Evolutionary conservation across 306 rosid genomes (phyloP), one percentile per base, ranked within the genome.

Genomic region (Prunus persica): DNA sequence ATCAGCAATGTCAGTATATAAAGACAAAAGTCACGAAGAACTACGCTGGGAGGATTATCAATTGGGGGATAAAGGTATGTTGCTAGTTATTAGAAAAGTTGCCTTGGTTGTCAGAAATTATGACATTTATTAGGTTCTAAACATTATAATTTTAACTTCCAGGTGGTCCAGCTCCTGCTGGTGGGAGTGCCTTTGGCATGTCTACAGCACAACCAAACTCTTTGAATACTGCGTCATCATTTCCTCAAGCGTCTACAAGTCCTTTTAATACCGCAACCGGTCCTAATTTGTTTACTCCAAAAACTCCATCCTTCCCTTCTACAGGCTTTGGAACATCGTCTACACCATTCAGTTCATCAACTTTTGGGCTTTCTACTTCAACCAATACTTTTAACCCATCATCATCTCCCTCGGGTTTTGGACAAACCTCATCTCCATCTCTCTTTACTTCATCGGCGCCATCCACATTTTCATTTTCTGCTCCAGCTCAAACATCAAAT

Each of bases 11-110:
- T 81, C 97, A 66, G 62, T 74, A 64, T 96, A 88, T 89, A 96
- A 86, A 80, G 97, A 95, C 49, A 95, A 92, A 86, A 89, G 97
- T 82, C 99, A 95, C 0, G 99, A 95, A 76, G 99, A 96, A 86
- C 88, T 92, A 67, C 87, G 98, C 87, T 96, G 98, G 98, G 98
- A 96, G 80, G 99, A 96, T 84, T 88, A 96, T 87, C 98, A 96
- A 79, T 27, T 75, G 83, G 97, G 97, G 74, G 99, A 92, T 72
- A 96, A 96, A 89, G 96, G 99, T 92, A 4, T 4, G 6, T 41
- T 27, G 57, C 30, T 50, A 6, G 25, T 13, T 46, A 67, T 38
- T 24, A 19, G 16, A 32, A 43, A 22, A 46, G 73, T 61, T 34
- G 67, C 45, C 11, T 25, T 13, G 41, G 25, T 73, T 47, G 11